phyloP scores from a whole-genome alignment of 805 yeast genomes.

The Kuraishia piskuri region DNA sequence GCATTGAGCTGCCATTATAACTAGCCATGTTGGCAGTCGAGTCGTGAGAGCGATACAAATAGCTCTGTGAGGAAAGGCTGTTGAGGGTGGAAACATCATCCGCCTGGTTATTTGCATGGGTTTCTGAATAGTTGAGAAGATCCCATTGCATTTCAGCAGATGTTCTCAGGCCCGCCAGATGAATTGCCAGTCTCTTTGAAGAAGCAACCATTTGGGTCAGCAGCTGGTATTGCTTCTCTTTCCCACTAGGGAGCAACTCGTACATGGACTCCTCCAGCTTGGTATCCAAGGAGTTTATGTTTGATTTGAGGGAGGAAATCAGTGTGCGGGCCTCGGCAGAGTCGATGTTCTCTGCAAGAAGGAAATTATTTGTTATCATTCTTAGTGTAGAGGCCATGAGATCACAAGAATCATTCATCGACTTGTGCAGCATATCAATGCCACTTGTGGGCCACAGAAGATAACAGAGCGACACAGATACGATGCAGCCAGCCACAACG shows the following conservation, averaged over 20 bases:
- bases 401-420: conserved; percentile 42
- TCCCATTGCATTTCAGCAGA: conserved; percentile 63
- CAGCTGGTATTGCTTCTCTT: conserved; percentile 41
- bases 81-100: conserved; percentile 14
- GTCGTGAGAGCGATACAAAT: background rate
- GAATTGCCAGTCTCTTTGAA: conserved; percentile 41
- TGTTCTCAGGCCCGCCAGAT: conserved; percentile 57
- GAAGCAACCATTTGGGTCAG: conserved; percentile 41
- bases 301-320: conserved; percentile 28
- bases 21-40: background rate
- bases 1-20: background rate
- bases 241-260: conserved; percentile 49
- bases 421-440: conserved; percentile 29
- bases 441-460: conserved; percentile 60
- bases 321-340: conserved; percentile 28
- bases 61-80: background rate
- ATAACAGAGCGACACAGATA: conserved; percentile 54
- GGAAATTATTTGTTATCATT: conserved; percentile 38
- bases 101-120: background rate
- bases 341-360: conserved; percentile 36
- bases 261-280: conserved; percentile 50
- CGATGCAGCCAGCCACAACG: conserved; percentile 50
- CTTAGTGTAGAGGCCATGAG: conserved; percentile 41
- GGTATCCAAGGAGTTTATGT: conserved; percentile 28
- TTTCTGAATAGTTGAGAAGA: conserved; percentile 28